Evolutionary conservation across 257 asterid species (phyloP), one percentile per base, ranked within the genome.

Genomic region (Solanum etuberosum): DNA sequence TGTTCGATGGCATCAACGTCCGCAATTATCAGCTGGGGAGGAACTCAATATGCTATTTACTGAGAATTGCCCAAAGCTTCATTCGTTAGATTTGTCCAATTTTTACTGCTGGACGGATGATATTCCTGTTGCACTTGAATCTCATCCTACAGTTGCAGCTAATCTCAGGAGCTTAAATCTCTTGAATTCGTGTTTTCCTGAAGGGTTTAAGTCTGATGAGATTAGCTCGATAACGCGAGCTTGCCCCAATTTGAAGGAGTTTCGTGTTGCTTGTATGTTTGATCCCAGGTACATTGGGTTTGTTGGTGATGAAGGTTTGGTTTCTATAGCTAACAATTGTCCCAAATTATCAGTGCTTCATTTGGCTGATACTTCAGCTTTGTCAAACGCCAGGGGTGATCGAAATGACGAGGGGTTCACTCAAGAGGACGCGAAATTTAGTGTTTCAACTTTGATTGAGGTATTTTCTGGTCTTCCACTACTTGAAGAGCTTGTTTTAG

Each of bases 41-140:
- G 99, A 97, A 86, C 90, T 97, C 11, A 85, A 85, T 80, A 61
- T 90, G 38, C 57, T 97, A 86, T 82, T 97, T 63, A n/a, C 7
- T 13, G 83, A 90, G 40, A 88, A 83, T 7, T 90, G 89, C 80
- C 72, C 83, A 29, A 34, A 73, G 27, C 88, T 96, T 8, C 35
- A 14, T 6, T 89, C 94, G 2, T 86, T 97, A 3, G 98, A 97
- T 89, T 94, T 93, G 6, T 94, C 98, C 4, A 38, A 88, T 7
- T 97, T 95, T 40, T 97, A 97, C 29, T 95, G 99, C 91, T 97
- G 99, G 99, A 94, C 98, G 8, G 99, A 97, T 63, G 98, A 97
- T 89, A 89, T 95, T 82, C 93, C 94, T 12, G 92, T 92, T 6
- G 94, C 98, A 5, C 89, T 95, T 9, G 89, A 90, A 37, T 83